Evolutionary conservation across 129 eudicot species (phyloP).

Genomic region (Lactuca saligna): DNA sequence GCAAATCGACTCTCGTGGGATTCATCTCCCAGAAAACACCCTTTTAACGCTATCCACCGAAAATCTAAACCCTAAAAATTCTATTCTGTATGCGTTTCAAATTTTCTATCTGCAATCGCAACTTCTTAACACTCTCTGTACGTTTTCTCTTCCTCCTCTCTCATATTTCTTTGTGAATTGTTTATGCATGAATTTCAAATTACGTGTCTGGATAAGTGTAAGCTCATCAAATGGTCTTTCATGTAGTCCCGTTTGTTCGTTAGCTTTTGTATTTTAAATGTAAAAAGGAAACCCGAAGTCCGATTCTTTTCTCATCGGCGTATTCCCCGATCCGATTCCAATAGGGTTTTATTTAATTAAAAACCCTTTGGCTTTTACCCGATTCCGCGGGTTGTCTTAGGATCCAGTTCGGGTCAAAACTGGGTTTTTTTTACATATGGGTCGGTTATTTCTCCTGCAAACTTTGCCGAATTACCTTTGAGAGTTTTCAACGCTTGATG

Average conservation of each 20-base stretch:
- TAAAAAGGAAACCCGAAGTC: slow-evolving; percentile 25
- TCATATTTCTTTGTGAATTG: slow-evolving; percentile 22
- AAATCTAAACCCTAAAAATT: slow-evolving; percentile 26
- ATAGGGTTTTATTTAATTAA: slow-evolving; percentile 13
- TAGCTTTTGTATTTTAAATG: slow-evolving; percentile 5
- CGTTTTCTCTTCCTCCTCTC: slow-evolving; percentile 29
- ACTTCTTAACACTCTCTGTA: slow-evolving; percentile 31
- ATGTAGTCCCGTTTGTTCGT: background rate
- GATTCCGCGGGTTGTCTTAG: slow-evolving; percentile 13
- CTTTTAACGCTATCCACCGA: slow-evolving; percentile 29
- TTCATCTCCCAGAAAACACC: slow-evolving; percentile 19
- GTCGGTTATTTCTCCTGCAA: slow-evolving; percentile 9
- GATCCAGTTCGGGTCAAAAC: slow-evolving; percentile 30
- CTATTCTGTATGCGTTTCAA: slow-evolving; percentile 24
- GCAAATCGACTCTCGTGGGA: slow-evolving; percentile 16
- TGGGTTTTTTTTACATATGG: slow-evolving; percentile 7
- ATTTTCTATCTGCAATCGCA: slow-evolving; percentile 11
- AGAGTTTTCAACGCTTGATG: background rate
- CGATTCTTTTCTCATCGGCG: slow-evolving; percentile 24
- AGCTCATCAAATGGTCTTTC: slow-evolving; percentile 9
- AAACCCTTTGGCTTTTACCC: slow-evolving; percentile 19
- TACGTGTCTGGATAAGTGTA: background rate
- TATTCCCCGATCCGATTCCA: slow-evolving; percentile 26
- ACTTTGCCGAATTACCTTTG: background rate
- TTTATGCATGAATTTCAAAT: slow-evolving; percentile 9